These are phyloP conservation scores for Cryptosporidium baileyi DNA, from an alignment of 169 alveolate species.

Conservation along the genomic window DNA sequence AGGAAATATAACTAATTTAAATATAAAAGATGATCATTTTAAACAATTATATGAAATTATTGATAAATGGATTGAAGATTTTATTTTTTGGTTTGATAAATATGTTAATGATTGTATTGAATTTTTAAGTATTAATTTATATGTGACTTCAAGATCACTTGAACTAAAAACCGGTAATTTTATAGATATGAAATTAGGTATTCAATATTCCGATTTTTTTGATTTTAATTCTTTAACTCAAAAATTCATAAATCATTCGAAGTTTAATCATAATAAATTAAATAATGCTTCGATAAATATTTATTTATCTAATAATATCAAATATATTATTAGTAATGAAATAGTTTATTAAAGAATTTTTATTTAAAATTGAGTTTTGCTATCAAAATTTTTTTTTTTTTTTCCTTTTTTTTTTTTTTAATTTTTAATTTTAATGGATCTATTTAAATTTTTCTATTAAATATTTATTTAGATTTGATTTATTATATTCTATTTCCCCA, in stretches of 20 bases:
- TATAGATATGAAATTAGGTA: neutral
- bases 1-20: neutral
- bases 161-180: conserved; percentile 2
- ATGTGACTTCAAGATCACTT: conserved; percentile 25
- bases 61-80: conserved; percentile 36
- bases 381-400: too few species aligned
- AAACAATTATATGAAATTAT: conserved; percentile 3
- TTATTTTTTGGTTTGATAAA: conserved; percentile 35
- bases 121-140: neutral
- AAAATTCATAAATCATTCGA: neutral
- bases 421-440: too few species aligned
- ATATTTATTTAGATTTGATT: too few species aligned
- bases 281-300: neutral
- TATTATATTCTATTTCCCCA: too few species aligned
- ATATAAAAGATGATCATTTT: neutral
- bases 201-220: neutral
- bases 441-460: too few species aligned
- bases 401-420: too few species aligned
- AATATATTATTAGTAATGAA: conserved; percentile 2
- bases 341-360: too few species aligned
- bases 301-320: conserved; percentile 6
- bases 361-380: too few species aligned
- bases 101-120: conserved; percentile 49
- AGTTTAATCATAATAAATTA: neutral
- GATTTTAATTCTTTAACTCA: neutral